phyloP scores from a whole-genome alignment of 108 stramenopile species.

The Epipyxis sp. region DNA sequence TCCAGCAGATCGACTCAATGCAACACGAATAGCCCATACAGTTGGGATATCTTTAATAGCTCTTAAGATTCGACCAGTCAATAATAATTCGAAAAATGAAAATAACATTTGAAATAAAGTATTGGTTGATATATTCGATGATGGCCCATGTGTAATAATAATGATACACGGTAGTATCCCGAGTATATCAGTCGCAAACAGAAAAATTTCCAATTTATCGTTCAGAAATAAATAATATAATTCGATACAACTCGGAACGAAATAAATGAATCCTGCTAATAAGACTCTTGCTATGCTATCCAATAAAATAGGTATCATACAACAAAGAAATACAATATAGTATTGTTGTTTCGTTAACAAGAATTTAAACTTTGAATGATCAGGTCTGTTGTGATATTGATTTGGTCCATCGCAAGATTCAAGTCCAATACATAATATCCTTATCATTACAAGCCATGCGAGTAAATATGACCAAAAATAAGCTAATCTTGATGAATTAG shows the following conservation, averaged over 20 bases:
- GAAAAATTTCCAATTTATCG: background rate
- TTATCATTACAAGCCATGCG: background rate
- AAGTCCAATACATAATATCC: background rate
- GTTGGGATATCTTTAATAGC: background rate
- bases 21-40: background rate
- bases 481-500: background rate
- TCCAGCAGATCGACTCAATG: background rate
- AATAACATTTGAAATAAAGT: background rate
- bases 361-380: background rate
- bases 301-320: background rate
- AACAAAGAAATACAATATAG: background rate
- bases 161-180: background rate
- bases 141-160: background rate
- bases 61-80: background rate
- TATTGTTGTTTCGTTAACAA: constrained; percentile 1
- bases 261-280: background rate
- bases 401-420: background rate
- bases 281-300: background rate
- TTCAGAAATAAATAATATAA: background rate
- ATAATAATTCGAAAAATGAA: background rate
- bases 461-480: background rate
- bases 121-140: background rate
- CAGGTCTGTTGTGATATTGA: background rate
- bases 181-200: background rate
- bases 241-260: background rate